These are phyloP conservation scores for Delonix regia DNA, from an alignment of 306 rosid species.

Conservation along the genomic window DNA sequence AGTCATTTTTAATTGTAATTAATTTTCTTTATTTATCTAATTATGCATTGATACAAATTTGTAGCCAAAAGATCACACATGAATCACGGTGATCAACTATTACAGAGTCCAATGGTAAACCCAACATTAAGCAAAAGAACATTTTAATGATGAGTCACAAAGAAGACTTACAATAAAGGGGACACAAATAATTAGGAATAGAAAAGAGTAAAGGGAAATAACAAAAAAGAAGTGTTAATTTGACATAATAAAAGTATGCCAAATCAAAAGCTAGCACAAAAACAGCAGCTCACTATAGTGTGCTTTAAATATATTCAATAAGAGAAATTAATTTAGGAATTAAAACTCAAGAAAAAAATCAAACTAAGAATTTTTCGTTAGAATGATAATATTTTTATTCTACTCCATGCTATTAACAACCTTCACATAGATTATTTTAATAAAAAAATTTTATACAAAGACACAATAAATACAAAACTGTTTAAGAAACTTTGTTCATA, in stretches of 20 bases:
- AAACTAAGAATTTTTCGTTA: no score
- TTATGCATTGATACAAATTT: background rate
- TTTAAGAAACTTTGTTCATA: no score
- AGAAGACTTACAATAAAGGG: background rate
- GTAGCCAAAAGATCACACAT: conserved; percentile 1
- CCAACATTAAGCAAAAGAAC: background rate
- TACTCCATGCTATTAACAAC: no score
- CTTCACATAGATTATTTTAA: no score
- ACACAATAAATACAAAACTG: no score
- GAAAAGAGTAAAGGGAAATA: background rate
- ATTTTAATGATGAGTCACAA: background rate
- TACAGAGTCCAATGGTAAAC: background rate
- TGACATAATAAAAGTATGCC: background rate
- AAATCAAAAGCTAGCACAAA: background rate
- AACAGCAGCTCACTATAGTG: background rate
- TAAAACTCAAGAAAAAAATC: background rate
- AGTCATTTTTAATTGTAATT: no score
- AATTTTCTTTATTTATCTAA: background rate
- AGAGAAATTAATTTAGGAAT: background rate
- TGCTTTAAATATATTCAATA: no score
- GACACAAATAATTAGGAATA: background rate
- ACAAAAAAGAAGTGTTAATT: no score
- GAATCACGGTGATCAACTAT: background rate
- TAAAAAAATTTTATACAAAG: no score
- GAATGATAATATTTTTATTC: no score